These are phyloP conservation scores for Artemisia argyi DNA, from an alignment of 129 eudicot genomes.

Conservation along the genomic window DNA sequence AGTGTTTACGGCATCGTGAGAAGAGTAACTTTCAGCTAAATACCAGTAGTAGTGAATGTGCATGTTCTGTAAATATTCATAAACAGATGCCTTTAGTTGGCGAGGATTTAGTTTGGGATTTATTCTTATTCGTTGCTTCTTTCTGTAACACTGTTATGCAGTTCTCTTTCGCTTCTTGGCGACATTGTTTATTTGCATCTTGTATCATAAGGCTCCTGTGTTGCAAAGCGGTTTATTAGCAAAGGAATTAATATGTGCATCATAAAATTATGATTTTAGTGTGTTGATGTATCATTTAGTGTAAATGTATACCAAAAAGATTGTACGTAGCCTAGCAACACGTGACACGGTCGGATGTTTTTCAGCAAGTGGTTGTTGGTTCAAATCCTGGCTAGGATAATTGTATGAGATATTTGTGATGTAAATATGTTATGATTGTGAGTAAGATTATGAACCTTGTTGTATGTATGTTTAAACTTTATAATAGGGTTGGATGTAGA, in stretches of 20 bases:
- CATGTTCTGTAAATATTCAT: slow-evolving; percentile 20
- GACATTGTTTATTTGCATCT: slow-evolving; percentile 19
- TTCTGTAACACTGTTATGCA: background rate
- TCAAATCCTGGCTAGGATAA: no score
- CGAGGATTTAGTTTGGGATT: slow-evolving; percentile 3
- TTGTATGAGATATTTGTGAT: background rate
- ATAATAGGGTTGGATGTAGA: no score
- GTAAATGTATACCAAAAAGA: no score
- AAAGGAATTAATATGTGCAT: background rate
- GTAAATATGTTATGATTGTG: no score
- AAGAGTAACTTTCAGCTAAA: background rate
- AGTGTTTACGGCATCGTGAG: slow-evolving; percentile 10
- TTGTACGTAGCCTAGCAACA: no score
- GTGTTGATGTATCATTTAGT: no score
- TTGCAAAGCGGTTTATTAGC: no score
- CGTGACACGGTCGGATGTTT: no score
- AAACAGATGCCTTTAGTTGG: slow-evolving; percentile 18
- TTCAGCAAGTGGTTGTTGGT: no score
- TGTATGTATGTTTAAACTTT: no score
- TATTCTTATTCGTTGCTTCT: slow-evolving; percentile 9
- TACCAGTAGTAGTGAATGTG: background rate
- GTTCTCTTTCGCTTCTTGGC: background rate
- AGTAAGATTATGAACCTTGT: no score
- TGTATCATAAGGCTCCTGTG: background rate
- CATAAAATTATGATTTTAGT: background rate